These are phyloP conservation scores for Favolaschia claudopus DNA, from an alignment of 768 basidiomycete species.

Conservation along the genomic window DNA sequence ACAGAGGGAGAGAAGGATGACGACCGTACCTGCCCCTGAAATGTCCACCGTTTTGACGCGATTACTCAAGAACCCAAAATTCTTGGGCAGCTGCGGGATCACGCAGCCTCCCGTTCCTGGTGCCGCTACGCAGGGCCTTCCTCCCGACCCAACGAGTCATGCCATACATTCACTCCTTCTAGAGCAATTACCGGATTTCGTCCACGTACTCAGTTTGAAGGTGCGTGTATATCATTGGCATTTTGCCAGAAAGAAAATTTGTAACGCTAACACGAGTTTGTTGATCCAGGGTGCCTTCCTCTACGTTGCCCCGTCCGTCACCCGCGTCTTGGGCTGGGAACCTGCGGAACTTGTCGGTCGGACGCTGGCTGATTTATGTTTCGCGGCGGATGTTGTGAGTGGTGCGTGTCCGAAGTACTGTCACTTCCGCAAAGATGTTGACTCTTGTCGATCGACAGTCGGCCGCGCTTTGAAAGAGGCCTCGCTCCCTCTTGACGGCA, in stretches of 20 bases:
- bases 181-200: constrained; percentile 75
- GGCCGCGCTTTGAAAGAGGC: constrained; percentile 28
- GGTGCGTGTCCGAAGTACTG: constrained; percentile 1
- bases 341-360: constrained; percentile 85
- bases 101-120: constrained; percentile 25
- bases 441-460: neutral
- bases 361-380: constrained; percentile 82
- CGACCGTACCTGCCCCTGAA: constrained; percentile 10
- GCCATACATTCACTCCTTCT: constrained; percentile 68
- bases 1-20: neutral
- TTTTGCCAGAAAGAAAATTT: neutral
- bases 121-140: constrained; percentile 25
- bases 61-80: neutral
- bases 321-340: constrained; percentile 83
- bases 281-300: constrained; percentile 93
- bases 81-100: constrained; percentile 14
- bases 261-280: too few species aligned
- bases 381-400: constrained; percentile 83
- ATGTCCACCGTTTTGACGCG: constrained; percentile 6
- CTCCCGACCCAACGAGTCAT: constrained; percentile 45
- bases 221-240: neutral
- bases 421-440: neutral
- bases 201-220: constrained; percentile 71
- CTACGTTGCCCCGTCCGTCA: constrained; percentile 87
- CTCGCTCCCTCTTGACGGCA: constrained; percentile 59